Evolutionary conservation across 805 yeast genomes (phyloP), one percentile per base, ranked within the genome.

Genomic region (Ogataea neopini): DNA sequence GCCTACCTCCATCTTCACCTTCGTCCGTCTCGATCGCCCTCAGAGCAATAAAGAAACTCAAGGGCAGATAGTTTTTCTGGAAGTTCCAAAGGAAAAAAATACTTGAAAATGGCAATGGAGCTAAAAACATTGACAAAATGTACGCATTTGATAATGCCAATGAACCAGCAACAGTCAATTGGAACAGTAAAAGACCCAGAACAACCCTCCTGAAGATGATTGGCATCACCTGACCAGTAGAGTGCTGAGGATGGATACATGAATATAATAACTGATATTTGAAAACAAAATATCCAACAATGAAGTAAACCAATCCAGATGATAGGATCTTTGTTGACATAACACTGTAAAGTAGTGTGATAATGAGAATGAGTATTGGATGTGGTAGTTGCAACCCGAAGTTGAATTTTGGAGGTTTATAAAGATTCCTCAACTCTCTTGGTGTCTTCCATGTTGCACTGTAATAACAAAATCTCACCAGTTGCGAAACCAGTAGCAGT

Each of bases 161-260:
- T 0, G 95, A 83, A 2, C 98, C 98, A 0, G 92, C 89, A 88
- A 91, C 90, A 10, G 96, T 89, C 49, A 92, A 68, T 62, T 94
- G 99, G 65, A 92, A 90, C 13, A 92, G 72, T 28, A 87, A 67
- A 20, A 92, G 68, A 0, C 98, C 98, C 48, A 89, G 62, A 46
- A 87, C 80, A 1, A 91, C 81, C 55, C 99, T 75, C 57, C 96
- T 75, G 60, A 87, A 86, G 2, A 92, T 83, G 41, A 90, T 72
- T 0, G 97, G 96, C 98, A 97, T 92, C 1, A 92, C 95, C 62
- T 86, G 87, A 1, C 98, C 99, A 0, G 97, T 94, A 0, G 97
- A 90, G 68, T 94, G 98, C 32, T 95, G 97, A 8, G 96, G 91
- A 65, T 94, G 98, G 26, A 89, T 90, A 71, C 94, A 85, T 0